Evolutionary conservation across 2,329 filamentous ascomycete species (phyloP), one percentile per base, ranked within the genome.

Genomic region (Neonectria neomacrospora): DNA sequence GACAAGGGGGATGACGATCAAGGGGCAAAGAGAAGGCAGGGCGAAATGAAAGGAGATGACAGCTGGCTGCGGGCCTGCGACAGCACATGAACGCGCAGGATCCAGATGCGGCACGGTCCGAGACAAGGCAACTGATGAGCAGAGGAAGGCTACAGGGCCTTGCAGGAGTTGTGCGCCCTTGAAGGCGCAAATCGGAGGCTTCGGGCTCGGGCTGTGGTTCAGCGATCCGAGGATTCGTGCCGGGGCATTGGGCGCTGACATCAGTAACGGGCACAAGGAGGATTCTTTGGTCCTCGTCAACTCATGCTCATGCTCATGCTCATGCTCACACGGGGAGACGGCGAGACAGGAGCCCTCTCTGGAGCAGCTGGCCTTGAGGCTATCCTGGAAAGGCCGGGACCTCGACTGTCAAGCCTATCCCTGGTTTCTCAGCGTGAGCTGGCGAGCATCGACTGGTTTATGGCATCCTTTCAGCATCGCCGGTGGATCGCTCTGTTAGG

Each of bases 61-160:
- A 73, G 70, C 69, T 69, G 59, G 57, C 54, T 56, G 50, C 34
- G 54, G 59, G 64, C 48, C 22, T 51, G 57, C 53, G 52, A 62
- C 58, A 64, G 56, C 65, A 54, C 62, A 65, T 70, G 55, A 62
- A 64, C 54, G 61, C 63, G 63, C 60, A 62, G 65, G 54, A 73
- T 68, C 64, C 59, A 69, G 67, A 71, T 73, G 65, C 61, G 69
- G 69, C 66, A 71, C 62, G 54, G 58, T 69, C 63, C 63, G 66
- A 73, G 67, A 72, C 71, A 71, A 54, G 54, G 53, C 51, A 65
- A 57, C 58, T 65, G 44, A 54, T 30, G 54, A 58, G 58, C 59
- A 65, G 65, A 64, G 62, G 61, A 55, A 52, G 57, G 37, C 53
- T 44, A 37, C 42, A 60, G 54, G 45, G 42, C 37, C 47, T 59